Conservation (phyloP, 2,329 filamentous ascomycete species). For the Madurella mycetomatis region DNA sequence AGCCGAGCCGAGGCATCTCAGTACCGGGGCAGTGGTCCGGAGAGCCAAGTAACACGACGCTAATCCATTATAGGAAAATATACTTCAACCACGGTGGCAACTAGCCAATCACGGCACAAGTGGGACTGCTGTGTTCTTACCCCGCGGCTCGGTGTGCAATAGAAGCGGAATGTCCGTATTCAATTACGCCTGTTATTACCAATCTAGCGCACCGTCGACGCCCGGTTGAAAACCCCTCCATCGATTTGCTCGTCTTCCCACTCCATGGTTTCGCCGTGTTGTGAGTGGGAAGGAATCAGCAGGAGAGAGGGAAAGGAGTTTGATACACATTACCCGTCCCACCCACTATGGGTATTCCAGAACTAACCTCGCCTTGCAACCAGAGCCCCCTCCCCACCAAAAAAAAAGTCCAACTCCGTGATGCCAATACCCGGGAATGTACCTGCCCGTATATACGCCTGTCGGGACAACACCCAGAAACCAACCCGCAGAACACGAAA, state of each 20-base stretch:
- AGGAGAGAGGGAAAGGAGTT: neutral
- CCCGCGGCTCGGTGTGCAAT: too few relatives aligned
- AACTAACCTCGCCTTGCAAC: too few relatives aligned
- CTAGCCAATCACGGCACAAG: too few relatives aligned
- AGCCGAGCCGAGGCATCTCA: conserved; percentile 14
- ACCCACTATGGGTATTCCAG: too few relatives aligned
- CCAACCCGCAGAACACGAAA: neutral
- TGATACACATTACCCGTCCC: neutral
- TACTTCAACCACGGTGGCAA: too few relatives aligned
- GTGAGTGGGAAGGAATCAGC: neutral
- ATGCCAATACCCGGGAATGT: neutral
- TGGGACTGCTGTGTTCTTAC: too few relatives aligned
- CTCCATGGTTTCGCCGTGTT: neutral
- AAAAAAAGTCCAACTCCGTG: neutral
- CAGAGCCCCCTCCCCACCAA: neutral
- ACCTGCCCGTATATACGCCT: neutral
- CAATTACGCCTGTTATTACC: neutral
- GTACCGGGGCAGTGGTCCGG: neutral
- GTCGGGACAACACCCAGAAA: neutral
- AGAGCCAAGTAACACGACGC: neutral
- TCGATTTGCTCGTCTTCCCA: too few relatives aligned
- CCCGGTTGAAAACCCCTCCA: too few relatives aligned
- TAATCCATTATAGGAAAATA: neutral
- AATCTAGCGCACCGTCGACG: neutral
- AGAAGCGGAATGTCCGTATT: neutral